Evolutionary conservation across 176 grass and related monocot species (phyloP), one percentile per base, ranked within the genome.

Genomic region (Oryza punctata): DNA sequence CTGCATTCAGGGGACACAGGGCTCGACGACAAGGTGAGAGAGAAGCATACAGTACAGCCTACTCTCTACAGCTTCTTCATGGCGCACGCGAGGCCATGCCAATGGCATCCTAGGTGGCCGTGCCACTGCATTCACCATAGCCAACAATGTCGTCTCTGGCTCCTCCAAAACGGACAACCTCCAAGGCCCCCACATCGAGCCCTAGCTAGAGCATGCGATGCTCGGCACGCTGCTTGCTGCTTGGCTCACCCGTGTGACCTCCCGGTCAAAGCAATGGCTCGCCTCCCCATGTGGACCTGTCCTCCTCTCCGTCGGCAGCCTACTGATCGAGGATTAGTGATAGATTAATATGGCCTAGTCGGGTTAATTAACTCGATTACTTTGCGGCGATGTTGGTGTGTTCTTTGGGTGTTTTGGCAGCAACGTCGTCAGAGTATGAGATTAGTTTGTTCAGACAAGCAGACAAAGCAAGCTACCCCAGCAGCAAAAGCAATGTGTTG

Each of bases 211-310:
- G 41, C 43, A 65, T 32, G n/a, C 29, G 26, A 45, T 50, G 29
- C 23, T 47, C n/a, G n/a, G n/a, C n/a, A n/a, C n/a, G 40, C 1
- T 25, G 40, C 1, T 25, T 15, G 38, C n/a, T n/a, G 16, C 19
- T 15, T 6, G 7, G 1, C 23, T 0, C 25, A 6, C 18, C 12
- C 6, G 27, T n/a, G 63, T 82, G 35, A 10, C 41, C 19, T 12
- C 7, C 65, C 19, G n/a, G 88, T 89, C 82, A 81, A 81, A 85
- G 66, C 61, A 41, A 24, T 0, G 66, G 78, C 78, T 33, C 83
- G 7, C 10, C 0, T 41, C 24, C 46, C 88, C 41, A 59, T 29
- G 14, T 8, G 12, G 38, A 77, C 72, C 60, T 6, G 12, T 12
- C 24, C 4, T 16, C 61, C 60, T 19, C 7, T 44, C 25, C 81